These are phyloP conservation scores for Aspergillus sp. DNA, from an alignment of 2,329 filamentous ascomycete genomes.

Conservation along the genomic window DNA sequence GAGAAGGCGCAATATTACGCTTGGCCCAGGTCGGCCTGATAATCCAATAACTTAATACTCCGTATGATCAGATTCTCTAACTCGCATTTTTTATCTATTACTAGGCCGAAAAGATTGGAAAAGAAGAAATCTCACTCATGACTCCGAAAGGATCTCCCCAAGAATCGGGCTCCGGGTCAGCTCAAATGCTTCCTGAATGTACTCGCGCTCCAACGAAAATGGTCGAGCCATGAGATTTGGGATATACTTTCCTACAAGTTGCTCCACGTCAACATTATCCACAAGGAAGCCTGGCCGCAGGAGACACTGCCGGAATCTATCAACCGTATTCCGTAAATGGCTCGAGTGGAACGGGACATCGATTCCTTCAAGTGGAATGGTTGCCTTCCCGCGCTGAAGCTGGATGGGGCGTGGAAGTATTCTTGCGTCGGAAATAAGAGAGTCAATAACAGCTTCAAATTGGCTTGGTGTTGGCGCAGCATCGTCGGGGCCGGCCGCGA, in stretches of 20 bases:
- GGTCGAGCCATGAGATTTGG: constrained; percentile 94
- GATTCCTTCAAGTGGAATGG: constrained; percentile 84
- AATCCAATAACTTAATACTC: too few species aligned
- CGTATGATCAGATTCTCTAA: not conserved
- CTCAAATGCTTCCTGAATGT: constrained; percentile 95
- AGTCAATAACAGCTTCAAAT: constrained; percentile 3
- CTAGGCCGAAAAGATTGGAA: not conserved
- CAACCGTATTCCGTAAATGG: constrained; percentile 91
- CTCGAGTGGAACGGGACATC: constrained; percentile 96
- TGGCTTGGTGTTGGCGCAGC: not conserved
- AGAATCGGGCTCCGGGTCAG: constrained; percentile 60
- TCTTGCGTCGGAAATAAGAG: constrained; percentile 73
- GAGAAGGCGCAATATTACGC: not conserved
- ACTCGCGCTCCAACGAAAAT: constrained; percentile 91
- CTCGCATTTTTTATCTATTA: not conserved
- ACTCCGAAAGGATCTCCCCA: constrained; percentile 11
- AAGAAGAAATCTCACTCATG: not conserved
- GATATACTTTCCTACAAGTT: constrained; percentile 95
- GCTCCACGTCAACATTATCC: constrained; percentile 81
- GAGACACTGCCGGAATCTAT: constrained; percentile 93
- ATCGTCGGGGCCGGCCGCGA: constrained; percentile 3
- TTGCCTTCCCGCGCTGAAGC: constrained; percentile 90
- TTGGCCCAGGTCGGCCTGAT: too few species aligned
- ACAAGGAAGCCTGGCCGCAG: constrained; percentile 17
- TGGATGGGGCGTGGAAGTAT: constrained; percentile 70